A percentile compares a stretch with the other conserved stretches of the same genome.
Conservation (phyloP, 371 early-diverging fungal species). For the Rhizopus arrhizus region DNA sequence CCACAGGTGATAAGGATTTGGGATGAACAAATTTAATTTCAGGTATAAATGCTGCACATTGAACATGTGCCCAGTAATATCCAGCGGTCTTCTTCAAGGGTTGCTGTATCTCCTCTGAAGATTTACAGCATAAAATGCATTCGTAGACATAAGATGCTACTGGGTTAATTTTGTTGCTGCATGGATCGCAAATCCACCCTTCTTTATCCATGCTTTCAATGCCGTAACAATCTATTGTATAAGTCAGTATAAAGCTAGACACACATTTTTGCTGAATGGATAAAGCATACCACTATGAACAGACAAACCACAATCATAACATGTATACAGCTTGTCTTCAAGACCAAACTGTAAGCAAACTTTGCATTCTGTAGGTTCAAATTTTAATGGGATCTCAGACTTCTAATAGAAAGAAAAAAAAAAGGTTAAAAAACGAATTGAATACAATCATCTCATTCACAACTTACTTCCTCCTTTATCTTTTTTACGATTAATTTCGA, state of each 20-base stretch:
- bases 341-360: slow-evolving; percentile 47
- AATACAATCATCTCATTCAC: not conserved
- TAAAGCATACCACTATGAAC: slow-evolving; percentile 59
- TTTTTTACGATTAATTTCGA: slow-evolving; percentile 9
- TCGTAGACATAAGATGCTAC: slow-evolving; percentile 61
- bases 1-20: slow-evolving; percentile 74
- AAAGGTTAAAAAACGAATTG: not conserved
- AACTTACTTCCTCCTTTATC: slow-evolving; percentile 11
- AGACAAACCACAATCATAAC: slow-evolving; percentile 63
- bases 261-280: not conserved
- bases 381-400: not conserved
- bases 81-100: slow-evolving; percentile 88
- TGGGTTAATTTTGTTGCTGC: slow-evolving; percentile 62
- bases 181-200: slow-evolving; percentile 68
- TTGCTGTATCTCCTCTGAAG: slow-evolving; percentile 31
- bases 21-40: slow-evolving; percentile 72
- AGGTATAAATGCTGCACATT: slow-evolving; percentile 86
- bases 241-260: too few species aligned
- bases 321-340: slow-evolving; percentile 42
- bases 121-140: slow-evolving; percentile 63
- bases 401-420: not conserved
- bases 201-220: slow-evolving; percentile 22
- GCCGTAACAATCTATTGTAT: slow-evolving; percentile 55
- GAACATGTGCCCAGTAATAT: slow-evolving; percentile 92
- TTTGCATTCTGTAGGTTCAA: slow-evolving; percentile 49